phyloP scores from a whole-genome alignment of 805 yeast genomes.

The Wickerhamomyces hampshirensis region DNA sequence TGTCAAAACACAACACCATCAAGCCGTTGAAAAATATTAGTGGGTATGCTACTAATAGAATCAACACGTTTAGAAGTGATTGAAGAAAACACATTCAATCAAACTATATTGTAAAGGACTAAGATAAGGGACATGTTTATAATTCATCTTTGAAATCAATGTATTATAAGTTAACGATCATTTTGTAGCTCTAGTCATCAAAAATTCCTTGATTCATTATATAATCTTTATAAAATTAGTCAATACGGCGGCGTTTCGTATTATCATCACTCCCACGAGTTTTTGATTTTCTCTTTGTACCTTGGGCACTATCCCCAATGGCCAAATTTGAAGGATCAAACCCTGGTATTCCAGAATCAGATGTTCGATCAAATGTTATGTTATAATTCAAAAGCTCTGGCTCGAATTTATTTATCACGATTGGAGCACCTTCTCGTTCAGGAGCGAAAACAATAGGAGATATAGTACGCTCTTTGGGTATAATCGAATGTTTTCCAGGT shows the following conservation, averaged over 20 bases:
- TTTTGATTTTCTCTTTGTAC: slow-evolving; percentile 36
- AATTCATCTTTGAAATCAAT: background rate
- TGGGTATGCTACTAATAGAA: slow-evolving; percentile 20
- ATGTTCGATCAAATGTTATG: slow-evolving; percentile 58
- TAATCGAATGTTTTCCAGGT: slow-evolving; percentile 65
- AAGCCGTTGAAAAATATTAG: slow-evolving; percentile 18
- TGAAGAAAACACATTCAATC: background rate
- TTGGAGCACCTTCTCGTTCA: slow-evolving; percentile 32
- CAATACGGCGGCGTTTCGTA: slow-evolving; percentile 24
- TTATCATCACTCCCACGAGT: slow-evolving; percentile 25
- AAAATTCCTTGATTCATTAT: background rate
- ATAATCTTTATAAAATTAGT: too few species aligned
- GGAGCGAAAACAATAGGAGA: slow-evolving; percentile 33
- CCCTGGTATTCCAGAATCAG: slow-evolving; percentile 70
- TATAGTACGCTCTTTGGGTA: slow-evolving; percentile 44
- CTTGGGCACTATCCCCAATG: slow-evolving; percentile 38
- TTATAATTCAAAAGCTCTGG: slow-evolving; percentile 43
- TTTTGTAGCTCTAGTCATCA: background rate
- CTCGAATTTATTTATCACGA: slow-evolving; percentile 45
- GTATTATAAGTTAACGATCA: background rate
- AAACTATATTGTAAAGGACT: background rate
- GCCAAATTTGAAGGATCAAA: slow-evolving; percentile 67
- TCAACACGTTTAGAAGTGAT: slow-evolving; percentile 18
- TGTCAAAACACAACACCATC: slow-evolving; percentile 35
- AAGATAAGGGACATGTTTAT: background rate